Evolutionary conservation across 1,284 basidiomycete species (phyloP).

Genomic region (Tilletia horrida): DNA sequence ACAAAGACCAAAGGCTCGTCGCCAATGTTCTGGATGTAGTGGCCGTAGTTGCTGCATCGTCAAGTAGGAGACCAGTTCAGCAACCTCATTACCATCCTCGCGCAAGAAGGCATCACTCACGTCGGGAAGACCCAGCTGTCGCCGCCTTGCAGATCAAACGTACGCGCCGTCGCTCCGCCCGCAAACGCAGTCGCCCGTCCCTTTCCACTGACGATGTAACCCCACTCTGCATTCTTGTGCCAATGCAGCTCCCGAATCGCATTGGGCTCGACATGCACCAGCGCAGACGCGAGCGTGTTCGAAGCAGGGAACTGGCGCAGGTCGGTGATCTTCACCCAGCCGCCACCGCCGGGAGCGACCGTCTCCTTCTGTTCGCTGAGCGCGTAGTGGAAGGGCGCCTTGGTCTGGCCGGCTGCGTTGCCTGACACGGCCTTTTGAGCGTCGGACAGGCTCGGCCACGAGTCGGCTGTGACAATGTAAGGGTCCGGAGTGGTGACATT

Average conservation of each 20-base stretch:
- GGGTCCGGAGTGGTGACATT: slow-evolving; percentile 33
- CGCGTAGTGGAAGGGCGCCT: slow-evolving; percentile 21
- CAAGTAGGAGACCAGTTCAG: neutral
- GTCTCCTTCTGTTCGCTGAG: slow-evolving; percentile 65
- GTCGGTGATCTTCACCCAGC: slow-evolving; percentile 26
- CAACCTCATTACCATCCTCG: too few relatives aligned
- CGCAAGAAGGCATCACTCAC: slow-evolving; percentile 13
- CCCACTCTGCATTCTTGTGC: slow-evolving; percentile 62
- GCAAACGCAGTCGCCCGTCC: slow-evolving; percentile 27
- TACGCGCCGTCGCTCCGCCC: slow-evolving; percentile 61
- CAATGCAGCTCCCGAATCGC: slow-evolving; percentile 66
- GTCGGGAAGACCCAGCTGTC: slow-evolving; percentile 19
- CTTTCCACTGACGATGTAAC: slow-evolving; percentile 26
- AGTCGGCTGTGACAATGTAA: slow-evolving; percentile 58
- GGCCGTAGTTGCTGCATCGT: slow-evolving; percentile 58
- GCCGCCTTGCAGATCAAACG: slow-evolving; percentile 62
- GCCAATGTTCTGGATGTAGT: slow-evolving; percentile 70
- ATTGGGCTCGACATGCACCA: slow-evolving; percentile 68
- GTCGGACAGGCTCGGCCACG: slow-evolving; percentile 17
- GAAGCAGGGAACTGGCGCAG: slow-evolving; percentile 56
- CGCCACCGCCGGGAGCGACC: slow-evolving; percentile 56
- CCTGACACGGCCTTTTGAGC: slow-evolving; percentile 14
- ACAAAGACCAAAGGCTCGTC: slow-evolving; percentile 65
- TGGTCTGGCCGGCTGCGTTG: slow-evolving; percentile 18
- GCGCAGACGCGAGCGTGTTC: slow-evolving; percentile 65